These are phyloP conservation scores for Phlebiopsis gigantea DNA, from an alignment of 768 basidiomycete genomes.

Conservation along the genomic window DNA sequence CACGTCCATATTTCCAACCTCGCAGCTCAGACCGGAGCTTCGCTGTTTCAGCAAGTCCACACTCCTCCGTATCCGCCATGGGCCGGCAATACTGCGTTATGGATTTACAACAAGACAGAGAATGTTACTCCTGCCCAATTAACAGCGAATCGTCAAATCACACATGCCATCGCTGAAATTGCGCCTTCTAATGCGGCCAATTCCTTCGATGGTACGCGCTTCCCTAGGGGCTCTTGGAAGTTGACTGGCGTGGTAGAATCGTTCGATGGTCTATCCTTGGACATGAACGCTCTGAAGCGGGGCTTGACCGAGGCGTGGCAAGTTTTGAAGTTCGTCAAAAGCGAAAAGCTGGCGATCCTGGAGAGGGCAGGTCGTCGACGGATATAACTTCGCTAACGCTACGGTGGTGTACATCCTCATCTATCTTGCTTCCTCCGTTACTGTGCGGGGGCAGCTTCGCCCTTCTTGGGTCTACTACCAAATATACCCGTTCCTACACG, in stretches of 20 bases:
- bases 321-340: slow-evolving; percentile 17
- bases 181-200: not conserved
- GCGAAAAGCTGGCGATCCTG: slow-evolving; percentile 22
- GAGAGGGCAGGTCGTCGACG: slow-evolving; percentile 8
- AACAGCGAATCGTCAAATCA: slow-evolving; percentile 37
- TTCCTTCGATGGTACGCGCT: slow-evolving; percentile 7
- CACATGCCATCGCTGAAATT: slow-evolving; percentile 60
- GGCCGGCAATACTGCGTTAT: slow-evolving; percentile 25
- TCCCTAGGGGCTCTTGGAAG: slow-evolving; percentile 18
- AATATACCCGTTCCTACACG: slow-evolving; percentile 91
- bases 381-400: not conserved
- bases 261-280: not conserved
- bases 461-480: slow-evolving; percentile 62
- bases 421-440: not conserved
- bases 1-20: slow-evolving; percentile 81
- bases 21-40: slow-evolving; percentile 86
- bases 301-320: slow-evolving; percentile 2
- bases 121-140: slow-evolving; percentile 38
- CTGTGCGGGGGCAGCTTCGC: slow-evolving; percentile 9
- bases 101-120: slow-evolving; percentile 87
- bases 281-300: slow-evolving; percentile 4
- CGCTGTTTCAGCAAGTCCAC: slow-evolving; percentile 75
- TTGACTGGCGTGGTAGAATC: slow-evolving; percentile 8
- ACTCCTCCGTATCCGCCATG: slow-evolving; percentile 44
- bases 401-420: not conserved